Base-by-base conservation (phyloP, 768 basidiomycete species). In the Naganishia vishniacii region DNA sequence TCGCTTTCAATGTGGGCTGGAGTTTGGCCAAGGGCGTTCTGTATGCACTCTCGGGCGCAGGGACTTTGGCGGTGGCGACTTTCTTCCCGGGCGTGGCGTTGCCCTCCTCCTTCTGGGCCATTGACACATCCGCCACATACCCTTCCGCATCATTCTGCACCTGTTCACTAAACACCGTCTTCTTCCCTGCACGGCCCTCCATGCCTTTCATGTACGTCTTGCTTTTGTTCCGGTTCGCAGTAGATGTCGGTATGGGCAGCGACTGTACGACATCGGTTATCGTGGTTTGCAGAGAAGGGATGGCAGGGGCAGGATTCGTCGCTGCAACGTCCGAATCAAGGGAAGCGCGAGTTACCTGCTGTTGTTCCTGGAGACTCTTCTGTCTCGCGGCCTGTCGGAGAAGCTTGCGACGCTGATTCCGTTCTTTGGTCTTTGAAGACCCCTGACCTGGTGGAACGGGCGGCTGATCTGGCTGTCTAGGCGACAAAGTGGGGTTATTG, bases 131-230 rank as follows among this genome's bases (percentile, higher is more conserved):
- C 28, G 44, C 37, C 47, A n/a, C 25, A 28, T 40, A 40, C 34
- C 34, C 46, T 15, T 40, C 47, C 7, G 6, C 37, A 25, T 48
- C 61, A n/a, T 25, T 28, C 20, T 37, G 31, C 20, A 16, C 28
- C 15, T 41, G 7, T 11, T 48, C 40, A 20, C n/a, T 37, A 59
- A 60, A 65, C 15, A 60, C 64, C 2, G 58, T 47, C 32, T 48
- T 31, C 31, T 47, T 62, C 0, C 62, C 62, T 23, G 37, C 25
- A 28, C 48, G 40, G 4, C 65, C 65, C 29, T 66, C 59, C 65
- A 66, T 66, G n/a, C 20, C 51, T 53, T 62, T 59, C 25, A 61
- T 42, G 37, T 61, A 66, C n/a, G 59, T 49, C 45, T 66, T 66
- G 48, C 26, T 51, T 25, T 66, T 66, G 49, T 66, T 66, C 31